Base-by-base conservation (phyloP, 1,139 yeast species). In the Nadsonia commutata region DNA sequence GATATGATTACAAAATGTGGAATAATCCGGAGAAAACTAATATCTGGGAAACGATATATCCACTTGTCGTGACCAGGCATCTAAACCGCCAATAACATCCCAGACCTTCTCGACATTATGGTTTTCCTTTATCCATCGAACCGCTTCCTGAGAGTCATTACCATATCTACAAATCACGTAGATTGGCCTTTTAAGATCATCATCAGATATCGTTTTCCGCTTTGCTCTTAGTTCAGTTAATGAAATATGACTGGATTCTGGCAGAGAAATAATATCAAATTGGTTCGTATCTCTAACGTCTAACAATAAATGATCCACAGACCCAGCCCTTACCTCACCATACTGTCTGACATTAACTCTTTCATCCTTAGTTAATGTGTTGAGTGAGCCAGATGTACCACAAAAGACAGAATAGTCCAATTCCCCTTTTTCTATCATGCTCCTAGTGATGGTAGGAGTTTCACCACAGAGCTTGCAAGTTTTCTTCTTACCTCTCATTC, bases 251-350 rank as follows among this genome's bases (percentile, higher is more conserved):
- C 74, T 56, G 0, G 95, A 69, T 23, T 67, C 59, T 0, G 80
- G 74, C 7, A 90, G 60, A 41, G 71, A 64, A 3, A 81, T 74
- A 22, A 90, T 80, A 2, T 67, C 70, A 53, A 67, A 90, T 56
- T 90, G 97, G 40, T 78, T 85, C 16, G 57, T 56, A 0, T 94
- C 88, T 47, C 99, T 71, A 1, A 88, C 96, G 58, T 90, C 99
- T 13, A 88, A 43, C 11, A 85, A 57, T 1, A 64, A 51, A 42
- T 59, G 66, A 2, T 53, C 51, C 0, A 46, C 40, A 2, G 50
- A 40, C 2, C 20, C 18, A 1, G 44, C 27, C 11, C 31, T 27
- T 20, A 47, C 39, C 8, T 48, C 46, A 31, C 51, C 50, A 47
- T 70, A 72, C 5, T 72, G 71, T n/a, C 57, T 47, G 1, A 71